phyloP scores from a whole-genome alignment of 352 stramenopile species.

The Pythium sukuiense region DNA sequence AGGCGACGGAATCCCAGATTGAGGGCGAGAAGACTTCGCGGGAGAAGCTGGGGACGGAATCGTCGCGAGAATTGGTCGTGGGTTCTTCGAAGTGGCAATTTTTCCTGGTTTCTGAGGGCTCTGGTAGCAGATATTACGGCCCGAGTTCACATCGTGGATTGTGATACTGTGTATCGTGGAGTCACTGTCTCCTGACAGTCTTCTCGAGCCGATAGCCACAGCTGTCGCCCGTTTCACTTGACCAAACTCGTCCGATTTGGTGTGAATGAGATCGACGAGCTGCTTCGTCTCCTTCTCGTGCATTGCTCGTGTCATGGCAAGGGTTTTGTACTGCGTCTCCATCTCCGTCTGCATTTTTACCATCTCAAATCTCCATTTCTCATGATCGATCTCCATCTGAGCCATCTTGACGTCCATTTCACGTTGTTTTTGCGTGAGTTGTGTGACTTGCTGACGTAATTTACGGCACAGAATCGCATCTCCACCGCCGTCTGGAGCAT shows the following conservation, averaged over 20 bases:
- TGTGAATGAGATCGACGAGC: conserved; percentile 43
- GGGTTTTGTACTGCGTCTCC: conserved; percentile 33
- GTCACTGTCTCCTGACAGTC: not conserved
- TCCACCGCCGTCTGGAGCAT: conserved; percentile 33
- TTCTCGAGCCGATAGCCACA: not conserved
- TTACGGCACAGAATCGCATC: conserved; percentile 60
- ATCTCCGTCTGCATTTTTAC: conserved; percentile 35
- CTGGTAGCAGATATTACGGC: conserved; percentile 27
- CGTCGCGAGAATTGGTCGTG: conserved; percentile 3
- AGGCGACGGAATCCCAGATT: not conserved
- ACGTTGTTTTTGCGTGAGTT: conserved; percentile 26
- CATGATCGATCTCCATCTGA: conserved; percentile 32
- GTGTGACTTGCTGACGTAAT: conserved; percentile 32
- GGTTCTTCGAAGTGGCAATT: not conserved
- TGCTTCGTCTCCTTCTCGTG: conserved; percentile 71
- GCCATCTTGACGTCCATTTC: conserved; percentile 32
- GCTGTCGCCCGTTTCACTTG: conserved; percentile 35
- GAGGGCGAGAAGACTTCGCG: not conserved
- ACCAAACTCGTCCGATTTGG: conserved; percentile 39
- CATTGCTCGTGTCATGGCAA: conserved; percentile 61
- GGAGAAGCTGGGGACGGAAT: not conserved
- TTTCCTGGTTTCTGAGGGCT: conserved; percentile 26
- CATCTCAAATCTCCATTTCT: conserved; percentile 42
- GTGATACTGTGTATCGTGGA: not conserved
- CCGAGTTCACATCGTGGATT: conserved; percentile 49